A percentile compares a stretch with the other conserved stretches of the same genome.
Evolutionary conservation across 345 rosid genomes (phyloP).

Genomic region (Euphorbia pulcherrima): DNA sequence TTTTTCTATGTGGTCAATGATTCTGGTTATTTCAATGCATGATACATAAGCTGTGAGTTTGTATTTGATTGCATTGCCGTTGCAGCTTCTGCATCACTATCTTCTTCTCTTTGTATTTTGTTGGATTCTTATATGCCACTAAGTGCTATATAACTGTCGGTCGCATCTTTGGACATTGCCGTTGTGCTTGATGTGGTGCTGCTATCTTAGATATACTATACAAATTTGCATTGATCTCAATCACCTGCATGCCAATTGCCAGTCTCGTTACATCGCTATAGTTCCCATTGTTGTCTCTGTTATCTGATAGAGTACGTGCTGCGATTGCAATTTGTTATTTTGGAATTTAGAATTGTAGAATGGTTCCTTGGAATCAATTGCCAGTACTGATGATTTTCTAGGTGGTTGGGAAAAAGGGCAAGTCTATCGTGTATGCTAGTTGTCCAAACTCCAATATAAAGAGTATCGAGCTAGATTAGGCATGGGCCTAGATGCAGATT

Average conservation of each 20-base stretch:
- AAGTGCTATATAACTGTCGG: background rate
- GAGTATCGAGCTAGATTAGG: background rate
- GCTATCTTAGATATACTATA: background rate
- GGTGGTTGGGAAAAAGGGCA: background rate
- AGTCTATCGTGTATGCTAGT: background rate
- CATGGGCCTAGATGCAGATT: background rate
- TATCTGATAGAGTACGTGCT: background rate
- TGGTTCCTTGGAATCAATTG: background rate
- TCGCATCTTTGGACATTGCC: background rate
- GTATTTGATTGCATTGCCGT: background rate
- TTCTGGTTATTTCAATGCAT: background rate
- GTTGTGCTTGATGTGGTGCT: background rate
- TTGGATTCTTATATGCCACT: background rate
- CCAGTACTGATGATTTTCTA: background rate
- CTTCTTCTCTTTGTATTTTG: background rate
- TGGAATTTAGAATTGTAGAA: background rate
- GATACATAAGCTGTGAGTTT: background rate
- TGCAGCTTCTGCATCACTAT: background rate
- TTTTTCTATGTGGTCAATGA: constrained; percentile 1
- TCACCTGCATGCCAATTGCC: background rate
- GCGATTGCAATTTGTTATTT: background rate
- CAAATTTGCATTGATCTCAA: background rate
- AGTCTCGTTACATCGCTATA: background rate
- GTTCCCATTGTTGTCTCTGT: background rate
- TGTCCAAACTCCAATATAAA: background rate